Base-by-base conservation (phyloP, 2,329 filamentous ascomycete genomes). In the Apiospora koreana region DNA sequence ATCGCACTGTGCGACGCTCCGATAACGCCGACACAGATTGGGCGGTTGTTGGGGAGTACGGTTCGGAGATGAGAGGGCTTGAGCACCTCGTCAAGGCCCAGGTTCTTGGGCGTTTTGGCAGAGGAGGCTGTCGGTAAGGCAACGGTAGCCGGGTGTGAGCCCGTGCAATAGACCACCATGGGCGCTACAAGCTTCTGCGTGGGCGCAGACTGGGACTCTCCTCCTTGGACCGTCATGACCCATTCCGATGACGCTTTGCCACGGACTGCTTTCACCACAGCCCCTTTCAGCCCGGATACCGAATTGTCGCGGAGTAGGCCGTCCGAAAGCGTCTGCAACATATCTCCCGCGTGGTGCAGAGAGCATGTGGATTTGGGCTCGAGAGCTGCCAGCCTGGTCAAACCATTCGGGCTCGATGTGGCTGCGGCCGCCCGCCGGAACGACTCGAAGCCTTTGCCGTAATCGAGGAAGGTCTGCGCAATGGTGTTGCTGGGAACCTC, bases 1-100 rank as follows among this genome's bases (percentile, higher is more conserved):
- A 91, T 87, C 16, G 89, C 89, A 58, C 86, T 89, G 78, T 91
- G 89, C 1, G 88, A 91, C 62, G 88, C 88, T 42, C 89, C 89
- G 12, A 91, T 82, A 12, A 91, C 87, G 16, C 83, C 88, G 21
- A 91, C 78, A 2, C 84, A 88, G 1, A 79, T 76, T 8, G 79
- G 73, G 18, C 73, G 72, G 31, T 82, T 75, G 6, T 76, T 72
- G 9, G 81, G 80, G 12, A 88, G 78, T n/a, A 77, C 74, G 6
- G 79, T 76, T 7, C 81, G 74, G 18, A 90, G 81, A 2, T 81
- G 74, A 1, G 84, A 84, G 4, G 89, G 89, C 28, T 86, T 86
- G 9, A 91, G 83, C 3, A 86, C 87, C 7, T 81, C 78, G 75
- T 91, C 89, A 14, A 91, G 84, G 71, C 87, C 80, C 48, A 90